phyloP scores from a whole-genome alignment of 257 asterid species.

The Fraxinus cuspidata region DNA sequence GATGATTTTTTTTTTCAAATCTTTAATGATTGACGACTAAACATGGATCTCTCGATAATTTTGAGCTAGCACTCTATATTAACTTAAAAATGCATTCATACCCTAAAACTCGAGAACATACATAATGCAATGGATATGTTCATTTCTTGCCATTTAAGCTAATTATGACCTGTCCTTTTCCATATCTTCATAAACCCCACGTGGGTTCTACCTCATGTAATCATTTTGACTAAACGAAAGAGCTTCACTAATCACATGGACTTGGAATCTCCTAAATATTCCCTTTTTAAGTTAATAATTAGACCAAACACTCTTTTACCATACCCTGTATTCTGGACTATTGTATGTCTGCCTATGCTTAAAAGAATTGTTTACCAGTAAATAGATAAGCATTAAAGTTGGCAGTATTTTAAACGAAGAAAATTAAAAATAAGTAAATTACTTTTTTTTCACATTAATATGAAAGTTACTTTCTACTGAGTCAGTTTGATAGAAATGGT shows the following conservation, averaged over 20 bases:
- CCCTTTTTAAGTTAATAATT: not conserved
- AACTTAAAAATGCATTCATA: too few relatives aligned
- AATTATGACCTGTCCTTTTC: not conserved
- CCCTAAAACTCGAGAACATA: too few relatives aligned
- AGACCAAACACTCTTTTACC: not conserved
- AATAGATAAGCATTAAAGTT: not conserved
- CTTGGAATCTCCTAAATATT: not conserved
- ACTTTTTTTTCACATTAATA: too few relatives aligned
- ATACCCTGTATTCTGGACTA: not conserved
- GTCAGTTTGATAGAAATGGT: too few relatives aligned
- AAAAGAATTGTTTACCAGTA: not conserved
- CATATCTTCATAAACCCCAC: slow-evolving; percentile 4
- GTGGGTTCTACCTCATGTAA: not conserved
- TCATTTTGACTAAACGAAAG: not conserved
- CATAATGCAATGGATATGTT: too few relatives aligned
- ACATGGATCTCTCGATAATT: too few relatives aligned
- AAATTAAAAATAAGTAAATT: too few relatives aligned
- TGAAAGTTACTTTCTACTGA: not conserved
- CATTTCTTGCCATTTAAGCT: not conserved
- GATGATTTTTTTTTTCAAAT: too few relatives aligned
- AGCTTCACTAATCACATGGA: not conserved
- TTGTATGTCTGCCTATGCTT: not conserved
- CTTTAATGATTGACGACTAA: too few relatives aligned
- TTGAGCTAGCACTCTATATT: not conserved
- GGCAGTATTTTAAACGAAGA: not conserved